These are phyloP conservation scores for Vitis rupestris DNA, from an alignment of 164 flowering plant genomes.

Conservation along the genomic window DNA sequence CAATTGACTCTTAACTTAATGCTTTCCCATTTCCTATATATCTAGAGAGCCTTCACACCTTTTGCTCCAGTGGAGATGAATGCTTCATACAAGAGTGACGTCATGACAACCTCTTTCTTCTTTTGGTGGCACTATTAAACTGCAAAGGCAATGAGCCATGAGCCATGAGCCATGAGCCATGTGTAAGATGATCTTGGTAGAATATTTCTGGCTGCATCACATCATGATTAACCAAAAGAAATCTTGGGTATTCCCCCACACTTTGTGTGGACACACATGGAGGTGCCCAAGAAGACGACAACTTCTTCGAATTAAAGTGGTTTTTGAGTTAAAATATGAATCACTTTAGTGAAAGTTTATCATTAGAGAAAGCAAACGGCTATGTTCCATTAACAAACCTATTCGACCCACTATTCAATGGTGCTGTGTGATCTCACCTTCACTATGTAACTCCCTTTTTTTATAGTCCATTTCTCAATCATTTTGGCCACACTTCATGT, in stretches of 20 bases:
- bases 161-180: too few relatives aligned
- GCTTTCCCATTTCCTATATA: too few relatives aligned
- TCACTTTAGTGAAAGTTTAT: constrained; percentile 3
- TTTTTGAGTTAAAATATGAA: not conserved
- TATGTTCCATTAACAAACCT: not conserved
- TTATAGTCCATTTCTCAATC: constrained; percentile 12
- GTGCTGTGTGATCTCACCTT: constrained; percentile 21
- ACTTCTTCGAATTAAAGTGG: constrained; percentile 9
- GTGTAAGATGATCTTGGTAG: not conserved
- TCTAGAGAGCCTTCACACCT: too few relatives aligned
- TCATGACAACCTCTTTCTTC: not conserved
- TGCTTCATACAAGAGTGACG: not conserved
- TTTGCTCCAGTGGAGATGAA: too few relatives aligned
- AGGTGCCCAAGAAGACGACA: constrained; percentile 12
- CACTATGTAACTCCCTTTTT: constrained; percentile 2
- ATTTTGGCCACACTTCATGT: constrained; percentile 4
- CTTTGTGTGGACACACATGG: constrained; percentile 7
- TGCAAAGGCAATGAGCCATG: too few relatives aligned
- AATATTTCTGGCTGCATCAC: too few relatives aligned
- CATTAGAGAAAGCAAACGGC: constrained; percentile 6
- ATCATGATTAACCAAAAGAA: constrained; percentile 12
- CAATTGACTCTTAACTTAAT: not conserved
- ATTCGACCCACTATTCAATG: constrained; percentile 5
- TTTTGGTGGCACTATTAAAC: too few relatives aligned
- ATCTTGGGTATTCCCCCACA: constrained; percentile 6